Conservation (phyloP, 805 yeast genomes). For the Metschnikowia drakensbergensis region DNA sequence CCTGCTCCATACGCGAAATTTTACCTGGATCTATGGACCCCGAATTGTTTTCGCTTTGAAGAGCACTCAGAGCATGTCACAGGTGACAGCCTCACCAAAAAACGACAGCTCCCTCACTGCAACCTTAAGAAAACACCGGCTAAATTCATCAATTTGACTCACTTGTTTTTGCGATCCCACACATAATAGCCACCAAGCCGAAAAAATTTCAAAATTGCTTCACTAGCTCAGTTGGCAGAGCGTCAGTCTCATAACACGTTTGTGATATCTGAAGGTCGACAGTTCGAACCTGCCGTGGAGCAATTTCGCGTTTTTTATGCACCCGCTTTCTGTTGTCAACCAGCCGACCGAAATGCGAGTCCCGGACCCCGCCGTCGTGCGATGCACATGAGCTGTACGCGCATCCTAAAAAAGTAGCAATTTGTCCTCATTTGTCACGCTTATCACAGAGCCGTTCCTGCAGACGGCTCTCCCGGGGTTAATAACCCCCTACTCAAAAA, state of each 20-base stretch:
- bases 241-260: constrained; percentile 1
- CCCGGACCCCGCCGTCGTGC: neutral
- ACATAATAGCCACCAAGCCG: no score
- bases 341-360: neutral
- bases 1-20: no score
- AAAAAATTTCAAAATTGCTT: neutral
- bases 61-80: no score
- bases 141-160: no score
- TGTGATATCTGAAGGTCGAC: constrained; percentile 40
- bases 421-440: neutral
- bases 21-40: no score
- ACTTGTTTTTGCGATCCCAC: no score
- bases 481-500: neutral
- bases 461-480: neutral
- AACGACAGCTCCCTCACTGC: no score
- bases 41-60: no score
- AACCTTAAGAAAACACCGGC: no score
- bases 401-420: neutral
- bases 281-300: constrained; percentile 48
- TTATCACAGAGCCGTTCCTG: constrained; percentile 6
- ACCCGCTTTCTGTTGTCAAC: constrained; percentile 30
- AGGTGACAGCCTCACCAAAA: no score
- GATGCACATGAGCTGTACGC: neutral
- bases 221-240: constrained; percentile 6
- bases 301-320: constrained; percentile 15